Conservation (phyloP, 495 filamentous ascomycete species). For the Tuber magnatum region DNA sequence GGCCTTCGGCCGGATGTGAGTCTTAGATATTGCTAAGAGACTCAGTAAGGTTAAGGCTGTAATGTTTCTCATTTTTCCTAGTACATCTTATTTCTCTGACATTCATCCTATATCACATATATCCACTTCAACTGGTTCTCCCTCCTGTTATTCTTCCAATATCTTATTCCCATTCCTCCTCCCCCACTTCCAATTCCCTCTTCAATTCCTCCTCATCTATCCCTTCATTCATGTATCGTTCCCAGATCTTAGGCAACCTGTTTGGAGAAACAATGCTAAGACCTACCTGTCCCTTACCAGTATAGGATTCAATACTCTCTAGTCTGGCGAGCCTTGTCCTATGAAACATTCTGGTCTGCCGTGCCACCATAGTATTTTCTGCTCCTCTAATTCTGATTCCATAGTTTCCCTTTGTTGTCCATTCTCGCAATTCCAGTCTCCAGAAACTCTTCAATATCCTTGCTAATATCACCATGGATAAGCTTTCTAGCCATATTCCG, state of each 20-base stretch:
- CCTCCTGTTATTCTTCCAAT: neutral
- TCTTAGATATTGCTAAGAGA: neutral
- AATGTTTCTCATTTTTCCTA: too few relatives aligned
- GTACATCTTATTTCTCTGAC: too few relatives aligned
- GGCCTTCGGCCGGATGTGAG: neutral
- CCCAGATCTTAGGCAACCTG: neutral
- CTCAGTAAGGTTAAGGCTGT: too few relatives aligned
- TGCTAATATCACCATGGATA: neutral
- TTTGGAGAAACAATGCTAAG: constrained; percentile 13
- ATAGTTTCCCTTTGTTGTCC: neutral
- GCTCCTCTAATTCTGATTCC: too few relatives aligned
- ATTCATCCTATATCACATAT: too few relatives aligned
- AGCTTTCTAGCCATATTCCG: neutral
- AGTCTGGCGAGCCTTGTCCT: constrained; percentile 5
- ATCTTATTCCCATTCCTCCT: neutral
- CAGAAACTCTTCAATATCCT: neutral
- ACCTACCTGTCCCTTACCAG: neutral
- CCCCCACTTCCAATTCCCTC: neutral
- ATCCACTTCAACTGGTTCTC: too few relatives aligned
- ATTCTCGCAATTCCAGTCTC: neutral
- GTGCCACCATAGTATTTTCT: neutral
- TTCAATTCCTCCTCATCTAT: neutral
- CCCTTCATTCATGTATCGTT: neutral
- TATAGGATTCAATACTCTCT: neutral
- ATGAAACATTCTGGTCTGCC: constrained; percentile 10